Conservation (phyloP, 306 rosid genomes). For the Crataegus laevigata region DNA sequence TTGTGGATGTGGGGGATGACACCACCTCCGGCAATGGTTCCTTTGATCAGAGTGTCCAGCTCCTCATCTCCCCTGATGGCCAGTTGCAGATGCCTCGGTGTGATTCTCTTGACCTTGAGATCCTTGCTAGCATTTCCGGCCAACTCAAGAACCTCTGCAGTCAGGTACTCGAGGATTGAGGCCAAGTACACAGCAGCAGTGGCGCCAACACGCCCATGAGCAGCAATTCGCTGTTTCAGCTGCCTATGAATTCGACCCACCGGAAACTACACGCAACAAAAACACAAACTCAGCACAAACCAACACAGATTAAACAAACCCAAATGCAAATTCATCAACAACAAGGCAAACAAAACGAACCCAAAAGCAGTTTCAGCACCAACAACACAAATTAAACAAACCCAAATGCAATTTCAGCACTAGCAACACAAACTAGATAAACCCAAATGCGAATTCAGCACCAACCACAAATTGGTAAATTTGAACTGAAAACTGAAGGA, state of each 20-base stretch:
- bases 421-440: background rate
- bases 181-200: constrained; percentile 95
- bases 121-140: constrained; percentile 98
- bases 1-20: constrained; percentile 98
- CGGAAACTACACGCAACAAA: constrained; percentile 51
- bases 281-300: background rate
- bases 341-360: background rate
- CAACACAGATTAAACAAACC: background rate
- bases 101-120: constrained; percentile 93
- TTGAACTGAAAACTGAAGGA: background rate
- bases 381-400: constrained; percentile 31
- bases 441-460: too few species aligned
- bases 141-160: constrained; percentile 90
- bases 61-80: constrained; percentile 98
- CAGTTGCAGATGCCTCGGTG: constrained; percentile 93
- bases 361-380: background rate
- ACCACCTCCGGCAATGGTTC: constrained; percentile 98
- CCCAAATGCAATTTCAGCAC: background rate
- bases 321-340: background rate
- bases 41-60: constrained; percentile 88
- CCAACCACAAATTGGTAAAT: background rate
- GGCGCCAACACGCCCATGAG: constrained; percentile 93
- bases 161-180: constrained; percentile 87
- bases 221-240: constrained; percentile 63
- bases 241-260: constrained; percentile 96